These are phyloP conservation scores for Cercospora zeae-maydis DNA, from an alignment of 2,329 filamentous ascomycete species.

Conservation along the genomic window DNA sequence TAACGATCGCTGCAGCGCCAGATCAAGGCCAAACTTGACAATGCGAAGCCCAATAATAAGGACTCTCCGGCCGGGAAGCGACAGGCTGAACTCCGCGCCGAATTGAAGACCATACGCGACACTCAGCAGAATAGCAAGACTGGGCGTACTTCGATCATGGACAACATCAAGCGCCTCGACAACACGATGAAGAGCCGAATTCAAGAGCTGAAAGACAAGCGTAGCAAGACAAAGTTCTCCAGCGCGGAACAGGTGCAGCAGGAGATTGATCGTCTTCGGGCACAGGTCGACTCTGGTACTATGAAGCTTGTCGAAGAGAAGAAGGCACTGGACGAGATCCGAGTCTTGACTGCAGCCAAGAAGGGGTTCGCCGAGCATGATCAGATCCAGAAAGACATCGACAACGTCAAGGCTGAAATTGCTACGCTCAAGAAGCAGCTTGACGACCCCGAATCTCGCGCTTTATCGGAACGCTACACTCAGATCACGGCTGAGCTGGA, in stretches of 20 bases:
- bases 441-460: slow-evolving; percentile 87
- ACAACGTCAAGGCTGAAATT: slow-evolving; percentile 81
- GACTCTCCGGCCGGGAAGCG: slow-evolving; percentile 77
- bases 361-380: slow-evolving; percentile 89
- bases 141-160: slow-evolving; percentile 70
- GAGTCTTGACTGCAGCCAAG: slow-evolving; percentile 77
- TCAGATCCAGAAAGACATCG: slow-evolving; percentile 77
- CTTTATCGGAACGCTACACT: slow-evolving; percentile 80
- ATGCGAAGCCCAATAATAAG: slow-evolving; percentile 75
- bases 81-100: slow-evolving; percentile 76
- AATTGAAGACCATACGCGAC: slow-evolving; percentile 78
- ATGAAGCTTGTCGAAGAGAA: slow-evolving; percentile 98
- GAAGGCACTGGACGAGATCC: slow-evolving; percentile 82
- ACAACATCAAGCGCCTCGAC: slow-evolving; percentile 90
- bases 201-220: slow-evolving; percentile 79
- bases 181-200: slow-evolving; percentile 82
- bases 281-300: slow-evolving; percentile 79
- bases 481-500: slow-evolving; percentile 85
- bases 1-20: slow-evolving; percentile 60
- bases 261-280: slow-evolving; percentile 75
- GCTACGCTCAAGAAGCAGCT: slow-evolving; percentile 82
- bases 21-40: slow-evolving; percentile 83
- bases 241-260: slow-evolving; percentile 80
- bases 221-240: slow-evolving; percentile 79
- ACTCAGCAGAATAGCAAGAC: slow-evolving; percentile 87